Percentiles rank a stretch among this genome's conserved stretches.
Conservation (phyloP, 306 rosid species). For the Cotoneaster glaucophyllus region DNA sequence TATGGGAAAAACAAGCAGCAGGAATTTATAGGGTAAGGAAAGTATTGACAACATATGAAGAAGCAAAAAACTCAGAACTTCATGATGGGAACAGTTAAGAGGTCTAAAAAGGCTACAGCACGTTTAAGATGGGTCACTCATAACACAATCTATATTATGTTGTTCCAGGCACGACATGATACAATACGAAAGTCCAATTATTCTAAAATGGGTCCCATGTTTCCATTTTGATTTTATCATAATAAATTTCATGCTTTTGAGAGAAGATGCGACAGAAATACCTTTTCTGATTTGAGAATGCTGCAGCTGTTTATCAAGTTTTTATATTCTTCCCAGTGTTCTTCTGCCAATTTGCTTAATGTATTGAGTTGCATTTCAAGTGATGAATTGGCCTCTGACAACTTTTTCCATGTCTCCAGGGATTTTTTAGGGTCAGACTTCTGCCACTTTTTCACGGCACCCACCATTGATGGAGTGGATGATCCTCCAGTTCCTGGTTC, state of each 20-base stretch:
- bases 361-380: slow-evolving; percentile 64
- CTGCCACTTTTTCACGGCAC: slow-evolving; percentile 95
- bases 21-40: neutral
- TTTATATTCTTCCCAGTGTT: slow-evolving; percentile 79
- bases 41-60: neutral
- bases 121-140: neutral
- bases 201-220: neutral
- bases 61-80: neutral
- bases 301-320: slow-evolving; percentile 54
- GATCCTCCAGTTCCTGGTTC: slow-evolving; percentile 98
- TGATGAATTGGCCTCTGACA: slow-evolving; percentile 70
- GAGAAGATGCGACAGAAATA: slow-evolving; percentile 21
- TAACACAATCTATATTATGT: neutral
- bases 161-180: neutral
- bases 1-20: neutral
- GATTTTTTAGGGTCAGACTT: slow-evolving; percentile 70
- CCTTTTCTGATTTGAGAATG: slow-evolving; percentile 68
- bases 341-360: slow-evolving; percentile 61
- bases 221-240: neutral
- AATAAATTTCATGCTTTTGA: neutral
- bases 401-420: slow-evolving; percentile 70
- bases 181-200: neutral
- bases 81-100: neutral
- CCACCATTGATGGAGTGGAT: slow-evolving; percentile 97
- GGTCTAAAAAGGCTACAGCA: neutral